Conservation (phyloP, 177 flowering plant genomes). For the Vitis hybrid region DNA sequence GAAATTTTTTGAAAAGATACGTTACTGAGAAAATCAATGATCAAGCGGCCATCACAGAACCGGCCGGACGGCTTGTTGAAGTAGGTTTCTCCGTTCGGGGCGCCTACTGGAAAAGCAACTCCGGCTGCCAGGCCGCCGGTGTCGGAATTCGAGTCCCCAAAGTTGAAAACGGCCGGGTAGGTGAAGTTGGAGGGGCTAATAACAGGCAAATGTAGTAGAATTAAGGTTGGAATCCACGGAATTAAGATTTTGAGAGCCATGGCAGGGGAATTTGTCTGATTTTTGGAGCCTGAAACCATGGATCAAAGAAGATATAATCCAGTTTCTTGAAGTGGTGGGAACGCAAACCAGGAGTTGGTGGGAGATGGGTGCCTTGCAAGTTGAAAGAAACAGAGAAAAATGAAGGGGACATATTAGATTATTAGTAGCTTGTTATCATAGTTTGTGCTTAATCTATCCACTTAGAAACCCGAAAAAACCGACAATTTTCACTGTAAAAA, state of each 20-base stretch:
- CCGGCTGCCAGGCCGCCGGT: conserved; percentile 66
- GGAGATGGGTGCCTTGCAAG: conserved; percentile 3
- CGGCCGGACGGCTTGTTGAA: conserved; percentile 64
- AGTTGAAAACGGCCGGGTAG: conserved; percentile 54
- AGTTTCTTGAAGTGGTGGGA: neutral
- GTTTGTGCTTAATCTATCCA: no score
- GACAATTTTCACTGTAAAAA: no score
- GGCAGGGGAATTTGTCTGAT: neutral
- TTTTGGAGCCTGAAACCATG: neutral
- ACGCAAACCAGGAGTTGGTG: conserved; percentile 9
- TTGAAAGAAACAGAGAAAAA: neutral
- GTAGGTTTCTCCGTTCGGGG: conserved; percentile 60
- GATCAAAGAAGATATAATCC: neutral
- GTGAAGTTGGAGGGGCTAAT: conserved; percentile 20
- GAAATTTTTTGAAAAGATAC: neutral
- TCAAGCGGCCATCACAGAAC: conserved; percentile 76
- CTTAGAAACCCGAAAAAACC: no score
- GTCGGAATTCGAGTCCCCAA: conserved; percentile 85
- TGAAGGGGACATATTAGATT: no score
- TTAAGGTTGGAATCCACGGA: conserved; percentile 3
- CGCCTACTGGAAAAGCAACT: conserved; percentile 33
- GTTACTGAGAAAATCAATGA: conserved; percentile 76
- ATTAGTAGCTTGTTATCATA: no score
- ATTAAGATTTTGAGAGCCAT: conserved; percentile 1
- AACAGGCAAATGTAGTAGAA: conserved; percentile 6